Percentiles rank a stretch among this genome's conserved stretches.
Conservation (phyloP, 257 asterid genomes). For the Gentiana macrophylla region DNA sequence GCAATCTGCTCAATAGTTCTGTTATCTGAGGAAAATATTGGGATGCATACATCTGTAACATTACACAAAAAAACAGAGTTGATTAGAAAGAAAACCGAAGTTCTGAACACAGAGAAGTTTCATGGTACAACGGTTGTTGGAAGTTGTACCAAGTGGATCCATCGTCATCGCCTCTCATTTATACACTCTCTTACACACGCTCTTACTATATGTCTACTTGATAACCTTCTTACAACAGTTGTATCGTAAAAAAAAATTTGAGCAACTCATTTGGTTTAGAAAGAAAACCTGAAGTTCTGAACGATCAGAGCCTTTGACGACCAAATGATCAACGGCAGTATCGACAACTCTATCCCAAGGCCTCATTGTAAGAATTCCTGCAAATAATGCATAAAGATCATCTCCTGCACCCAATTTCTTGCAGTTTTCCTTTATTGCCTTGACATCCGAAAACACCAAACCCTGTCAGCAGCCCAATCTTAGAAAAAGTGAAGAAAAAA, state of each 20-base stretch:
- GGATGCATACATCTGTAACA: slow-evolving; percentile 82
- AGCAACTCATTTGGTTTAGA: slow-evolving; percentile 1
- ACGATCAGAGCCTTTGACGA: slow-evolving; percentile 60
- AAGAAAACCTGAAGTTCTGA: slow-evolving; percentile 79
- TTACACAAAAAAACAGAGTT: background rate
- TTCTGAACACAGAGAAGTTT: background rate
- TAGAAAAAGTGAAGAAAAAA: background rate
- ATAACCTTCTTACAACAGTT: too few species aligned
- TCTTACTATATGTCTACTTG: too few species aligned
- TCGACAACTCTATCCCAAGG: slow-evolving; percentile 91
- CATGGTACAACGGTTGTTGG: too few species aligned
- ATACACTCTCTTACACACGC: too few species aligned
- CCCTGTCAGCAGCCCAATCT: slow-evolving; percentile 39
- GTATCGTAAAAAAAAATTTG: background rate
- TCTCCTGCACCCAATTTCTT: slow-evolving; percentile 90
- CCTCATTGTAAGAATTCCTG: slow-evolving; percentile 92
- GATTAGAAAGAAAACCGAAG: background rate
- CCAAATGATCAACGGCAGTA: slow-evolving; percentile 86
- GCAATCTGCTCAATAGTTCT: slow-evolving; percentile 86
- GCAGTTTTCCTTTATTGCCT: slow-evolving; percentile 77
- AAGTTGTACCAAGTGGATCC: background rate
- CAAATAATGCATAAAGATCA: slow-evolving; percentile 82
- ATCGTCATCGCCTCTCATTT: background rate
- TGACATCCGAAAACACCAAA: slow-evolving; percentile 79
- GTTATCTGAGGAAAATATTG: slow-evolving; percentile 78